Evolutionary conservation across 2,329 filamentous ascomycete genomes (phyloP).

Genomic region (Xylariaceae sp.): DNA sequence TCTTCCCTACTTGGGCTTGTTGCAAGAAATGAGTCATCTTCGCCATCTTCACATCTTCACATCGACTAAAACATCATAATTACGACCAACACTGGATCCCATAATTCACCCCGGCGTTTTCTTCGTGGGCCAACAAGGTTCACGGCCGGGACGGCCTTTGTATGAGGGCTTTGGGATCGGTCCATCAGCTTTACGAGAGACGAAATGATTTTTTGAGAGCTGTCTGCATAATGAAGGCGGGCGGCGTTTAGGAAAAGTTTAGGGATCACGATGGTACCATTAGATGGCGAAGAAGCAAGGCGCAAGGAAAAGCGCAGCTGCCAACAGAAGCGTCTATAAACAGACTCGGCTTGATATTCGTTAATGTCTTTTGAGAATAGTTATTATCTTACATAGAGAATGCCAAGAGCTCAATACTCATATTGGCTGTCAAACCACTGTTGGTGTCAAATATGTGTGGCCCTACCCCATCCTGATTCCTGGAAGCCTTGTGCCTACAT

Average conservation of each 20-base stretch:
- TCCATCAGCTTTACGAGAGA: neutral
- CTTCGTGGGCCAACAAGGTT: neutral
- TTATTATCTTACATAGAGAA: neutral
- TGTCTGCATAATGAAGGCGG: neutral
- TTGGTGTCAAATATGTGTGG: neutral
- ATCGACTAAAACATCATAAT: neutral
- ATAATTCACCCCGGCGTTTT: neutral
- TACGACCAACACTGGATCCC: neutral
- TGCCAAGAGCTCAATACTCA: neutral
- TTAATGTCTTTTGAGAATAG: neutral
- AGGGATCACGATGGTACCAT: neutral
- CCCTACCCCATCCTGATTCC: neutral
- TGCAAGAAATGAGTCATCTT: neutral
- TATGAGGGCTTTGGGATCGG: neutral
- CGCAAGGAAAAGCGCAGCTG: neutral
- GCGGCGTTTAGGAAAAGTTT: neutral
- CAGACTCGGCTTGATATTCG: neutral
- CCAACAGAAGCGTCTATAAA: neutral
- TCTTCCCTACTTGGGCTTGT: slow-evolving; percentile 3
- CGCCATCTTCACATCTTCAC: neutral
- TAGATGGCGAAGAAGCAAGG: neutral
- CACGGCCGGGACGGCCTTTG: neutral
- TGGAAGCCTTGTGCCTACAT: too few species aligned
- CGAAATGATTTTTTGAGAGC: neutral
- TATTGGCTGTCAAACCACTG: neutral